Conservation (phyloP, 192 early-diverging fungal genomes). For the Linnemannia exigua region DNA sequence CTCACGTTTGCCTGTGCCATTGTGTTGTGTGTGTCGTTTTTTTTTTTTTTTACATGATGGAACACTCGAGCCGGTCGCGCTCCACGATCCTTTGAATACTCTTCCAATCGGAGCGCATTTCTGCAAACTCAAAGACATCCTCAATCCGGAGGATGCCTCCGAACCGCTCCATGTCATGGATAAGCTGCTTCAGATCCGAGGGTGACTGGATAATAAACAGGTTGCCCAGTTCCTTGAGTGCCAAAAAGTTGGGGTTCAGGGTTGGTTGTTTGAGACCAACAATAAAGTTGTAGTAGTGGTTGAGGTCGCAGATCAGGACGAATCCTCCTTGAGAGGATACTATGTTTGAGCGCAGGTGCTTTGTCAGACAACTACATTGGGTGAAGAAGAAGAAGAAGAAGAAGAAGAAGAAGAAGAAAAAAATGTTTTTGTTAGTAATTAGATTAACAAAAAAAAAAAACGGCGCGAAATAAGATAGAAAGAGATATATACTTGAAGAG, state of each 20-base stretch:
- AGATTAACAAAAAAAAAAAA: not conserved
- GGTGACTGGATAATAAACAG: slow-evolving; percentile 83
- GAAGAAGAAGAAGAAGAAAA: not conserved
- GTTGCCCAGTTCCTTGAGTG: slow-evolving; percentile 87
- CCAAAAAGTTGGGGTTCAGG: slow-evolving; percentile 80
- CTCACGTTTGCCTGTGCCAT: not conserved
- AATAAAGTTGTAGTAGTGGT: slow-evolving; percentile 84
- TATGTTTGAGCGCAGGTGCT: slow-evolving; percentile 86
- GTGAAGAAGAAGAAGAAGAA: not conserved
- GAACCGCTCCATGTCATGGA: slow-evolving; percentile 83
- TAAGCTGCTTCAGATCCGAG: slow-evolving; percentile 78
- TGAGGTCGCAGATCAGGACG: slow-evolving; percentile 92
- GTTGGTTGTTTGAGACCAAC: slow-evolving; percentile 69
- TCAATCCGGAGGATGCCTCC: slow-evolving; percentile 81
- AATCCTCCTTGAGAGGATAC: slow-evolving; percentile 90
- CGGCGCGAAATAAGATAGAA: not conserved
- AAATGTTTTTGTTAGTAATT: not conserved
- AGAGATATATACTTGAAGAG: slow-evolving; percentile 83
- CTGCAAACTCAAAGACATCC: slow-evolving; percentile 88
- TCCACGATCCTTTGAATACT: slow-evolving; percentile 83
- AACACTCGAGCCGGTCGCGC: slow-evolving; percentile 69
- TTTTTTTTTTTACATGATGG: slow-evolving; percentile 61
- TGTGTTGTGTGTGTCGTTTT: not conserved
- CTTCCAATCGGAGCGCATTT: slow-evolving; percentile 82
- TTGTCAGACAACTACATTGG: slow-evolving; percentile 85